Base-by-base conservation (phyloP, 2,329 filamentous ascomycete genomes). In the Xylaria arbuscula region DNA sequence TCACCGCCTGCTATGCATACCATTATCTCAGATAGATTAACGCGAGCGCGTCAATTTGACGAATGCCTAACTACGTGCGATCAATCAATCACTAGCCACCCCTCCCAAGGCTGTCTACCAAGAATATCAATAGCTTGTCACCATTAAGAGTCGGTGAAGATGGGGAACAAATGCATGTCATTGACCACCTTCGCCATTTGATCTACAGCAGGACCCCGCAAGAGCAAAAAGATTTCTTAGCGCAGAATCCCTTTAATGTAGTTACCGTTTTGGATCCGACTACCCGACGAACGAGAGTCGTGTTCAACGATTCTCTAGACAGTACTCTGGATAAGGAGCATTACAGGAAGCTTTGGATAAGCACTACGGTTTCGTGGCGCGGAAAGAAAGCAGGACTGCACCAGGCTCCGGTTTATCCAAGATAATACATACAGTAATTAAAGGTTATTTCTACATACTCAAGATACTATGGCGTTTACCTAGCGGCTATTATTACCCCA, bases 111-210 rank as follows among this genome's bases (percentile, higher is more conserved):
- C 36, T 59, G 28, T 22, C 54, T 42, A 34, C 11, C 24, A 34
- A 53, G 1, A 13, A 36, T 22, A 19, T n/a, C 1, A n/a, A 17
- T 32, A 22, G 7, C n/a, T 2, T 15, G 32, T n/a, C 28, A 17
- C 8, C 10, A 10, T n/a, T 4, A 8, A 51, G 32, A 64, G 65
- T 67, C 65, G 65, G 65, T 67, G 65, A 67, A 42, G 47, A 22
- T 9, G 19, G 34, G 36, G 24, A 32, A 36, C 22, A 7, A 4
- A 47, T 47, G 59, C 59, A 48, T 15, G 40, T 42, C 61, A 51
- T 55, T 22, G 22, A 42, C 4, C n/a, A n/a, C 59, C 48, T 51
- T 56, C 42, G 19, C 42, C 40, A 34, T 64, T 64, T 45, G 28
- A 45, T 38, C 45, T 1, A 32, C n/a, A 19, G 28, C 17, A 24